Evolutionary conservation across 2,329 filamentous ascomycete genomes (phyloP), one percentile per base, ranked within the genome.

Genomic region (Pseudocercospora musae): DNA sequence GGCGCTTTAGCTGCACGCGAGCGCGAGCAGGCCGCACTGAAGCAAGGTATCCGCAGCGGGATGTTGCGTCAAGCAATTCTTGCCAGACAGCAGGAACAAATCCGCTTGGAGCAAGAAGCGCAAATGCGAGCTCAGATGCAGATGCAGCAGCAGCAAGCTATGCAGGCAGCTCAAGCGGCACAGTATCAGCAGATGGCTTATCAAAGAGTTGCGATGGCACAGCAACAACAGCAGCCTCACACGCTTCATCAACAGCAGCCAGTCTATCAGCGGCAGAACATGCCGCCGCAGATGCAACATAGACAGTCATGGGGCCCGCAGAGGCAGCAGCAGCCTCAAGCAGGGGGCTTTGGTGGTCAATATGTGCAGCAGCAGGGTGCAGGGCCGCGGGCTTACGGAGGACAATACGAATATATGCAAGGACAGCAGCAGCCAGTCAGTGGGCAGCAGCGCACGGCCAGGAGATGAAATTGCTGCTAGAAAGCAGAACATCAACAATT

Each of bases 1-100:
- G 90, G 89, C 1, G 89, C 90, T 13, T 93, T 96, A 59, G 89
- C 91, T 64, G 85, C 86, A 1, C 85, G 92, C 13, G 91, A 97
- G 74, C 87, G 87, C 10, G 92, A 96, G 71, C 91, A 86, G 72
- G 82, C 85, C 66, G 84, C 88, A 58, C 86, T 89, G 76, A 90
- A 85, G 70, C 84, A 89, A 61, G 88, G 88, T 63, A 68, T 69
- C 31, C 86, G 88, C 62, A 88, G 87, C 49, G 86, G 65, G n/a
- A 85, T 87, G 62, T 89, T 92, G 7, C 87, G 92, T 67, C 84
- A 90, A 63, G 90, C 89, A 0, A 91, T 92, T 33, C 63, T 62
- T 11, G 70, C 66, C 21, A 67, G 72, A 15, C 87, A 90, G 70
- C 84, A 87, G 58, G 83, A 79, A 60, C 72, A 74, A 42, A 53